Evolutionary conservation across 2,329 filamentous ascomycete genomes (phyloP).

Genomic region (Aspergillus vadensis): DNA sequence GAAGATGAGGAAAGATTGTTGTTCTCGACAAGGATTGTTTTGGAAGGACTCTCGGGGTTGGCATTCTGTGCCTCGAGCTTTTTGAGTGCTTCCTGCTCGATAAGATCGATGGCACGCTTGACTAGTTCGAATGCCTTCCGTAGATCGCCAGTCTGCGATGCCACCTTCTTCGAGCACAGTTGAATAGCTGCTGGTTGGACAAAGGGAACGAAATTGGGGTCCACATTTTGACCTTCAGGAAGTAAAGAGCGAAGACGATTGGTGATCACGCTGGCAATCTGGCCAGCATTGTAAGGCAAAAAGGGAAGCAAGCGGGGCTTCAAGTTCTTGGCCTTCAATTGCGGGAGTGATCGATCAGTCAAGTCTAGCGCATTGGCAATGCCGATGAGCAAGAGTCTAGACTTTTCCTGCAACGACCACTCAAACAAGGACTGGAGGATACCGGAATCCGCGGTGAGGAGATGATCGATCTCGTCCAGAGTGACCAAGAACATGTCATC

Average conservation of each 20-base stretch:
- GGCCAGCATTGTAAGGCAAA: slow-evolving; percentile 82
- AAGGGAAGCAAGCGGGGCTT: slow-evolving; percentile 90
- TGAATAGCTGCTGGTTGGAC: slow-evolving; percentile 92
- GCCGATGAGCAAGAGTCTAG: slow-evolving; percentile 79
- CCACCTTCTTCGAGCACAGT: slow-evolving; percentile 90
- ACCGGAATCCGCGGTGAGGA: slow-evolving; percentile 84
- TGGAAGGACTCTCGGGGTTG: slow-evolving; percentile 65
- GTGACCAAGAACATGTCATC: slow-evolving; percentile 73
- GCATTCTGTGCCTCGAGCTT: slow-evolving; percentile 66
- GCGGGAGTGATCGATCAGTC: slow-evolving; percentile 90
- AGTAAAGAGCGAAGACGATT: slow-evolving; percentile 77
- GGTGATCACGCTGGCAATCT: slow-evolving; percentile 86
- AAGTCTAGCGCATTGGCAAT: slow-evolving; percentile 96
- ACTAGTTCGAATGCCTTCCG: slow-evolving; percentile 96
- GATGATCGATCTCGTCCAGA: slow-evolving; percentile 92
- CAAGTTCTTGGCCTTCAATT: slow-evolving; percentile 87
- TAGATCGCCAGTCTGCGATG: slow-evolving; percentile 89
- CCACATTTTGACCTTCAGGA: slow-evolving; percentile 45
- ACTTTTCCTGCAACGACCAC: slow-evolving; percentile 83
- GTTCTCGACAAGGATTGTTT: slow-evolving; percentile 78
- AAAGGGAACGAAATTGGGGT: slow-evolving; percentile 73
- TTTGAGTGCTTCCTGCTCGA: slow-evolving; percentile 79
- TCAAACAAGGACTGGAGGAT: slow-evolving; percentile 94
- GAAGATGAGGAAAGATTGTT: slow-evolving; percentile 65
- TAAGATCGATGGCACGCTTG: slow-evolving; percentile 81